Base-by-base conservation (phyloP, 2,329 filamentous ascomycete genomes). In the Aspergillus melleus region DNA sequence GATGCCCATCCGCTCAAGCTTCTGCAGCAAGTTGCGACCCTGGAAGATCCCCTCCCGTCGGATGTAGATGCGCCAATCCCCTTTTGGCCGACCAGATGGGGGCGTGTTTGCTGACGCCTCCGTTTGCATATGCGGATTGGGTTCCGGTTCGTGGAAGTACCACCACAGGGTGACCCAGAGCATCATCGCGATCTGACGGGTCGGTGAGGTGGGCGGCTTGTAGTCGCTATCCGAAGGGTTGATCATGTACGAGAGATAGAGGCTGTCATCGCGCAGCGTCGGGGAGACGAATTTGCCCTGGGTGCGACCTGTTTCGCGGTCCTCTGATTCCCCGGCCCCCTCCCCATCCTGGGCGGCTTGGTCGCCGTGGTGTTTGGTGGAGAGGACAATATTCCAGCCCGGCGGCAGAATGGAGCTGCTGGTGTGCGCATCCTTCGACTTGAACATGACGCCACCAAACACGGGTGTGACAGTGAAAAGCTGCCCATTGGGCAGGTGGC, bases 141-240 rank as follows among this genome's bases (percentile, higher is more conserved):
- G 94, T 67, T 89, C 84, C 1, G 87, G 84, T 74, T 96, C 91
- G 77, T 97, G 93, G 69, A 97, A 98, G 80, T 98, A 98, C 94
- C 94, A 98, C 80, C 92, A 96, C 47, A 98, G 81, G 1, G 92
- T 93, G 36, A 92, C 87, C 91, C 92, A 98, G 6, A 98, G 83
- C 90, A 97, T 96, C 91, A 97, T 92, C 66, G 94, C 94, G 61
- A 96, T 91, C 77, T 96, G 91, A 49, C 93, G 84, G 0, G 92
- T 95, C 0, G 91, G 91, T 62, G 92, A 96, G 14, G 83, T 87
- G 1, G 89, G 85, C 1, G 91, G 87, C 72, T 90, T 91, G 79
- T 90, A 96, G 52, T 96, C 92, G 72, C 79, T 86, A 73, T 83
- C 90, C 53, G 89, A 90, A 0, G 94, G 92, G 66, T 90, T 91